phyloP scores from a whole-genome alignment of 2,329 filamentous ascomycete species.

The Achaetomium macrosporum region DNA sequence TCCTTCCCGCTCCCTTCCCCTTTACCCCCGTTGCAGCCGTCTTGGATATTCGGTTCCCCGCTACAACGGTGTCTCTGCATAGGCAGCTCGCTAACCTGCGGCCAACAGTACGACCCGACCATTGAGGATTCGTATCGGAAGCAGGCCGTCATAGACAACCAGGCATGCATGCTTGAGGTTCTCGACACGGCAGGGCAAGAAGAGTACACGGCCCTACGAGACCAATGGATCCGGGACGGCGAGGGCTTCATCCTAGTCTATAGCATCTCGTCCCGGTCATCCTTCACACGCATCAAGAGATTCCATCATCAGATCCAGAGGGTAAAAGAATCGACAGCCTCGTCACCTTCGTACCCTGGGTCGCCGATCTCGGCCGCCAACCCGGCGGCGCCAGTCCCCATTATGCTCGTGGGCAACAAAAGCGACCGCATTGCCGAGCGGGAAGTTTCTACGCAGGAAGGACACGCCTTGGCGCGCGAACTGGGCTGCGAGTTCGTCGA shows the following conservation, averaged over 20 bases:
- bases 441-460: constrained; percentile 95
- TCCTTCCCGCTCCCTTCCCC: neutral
- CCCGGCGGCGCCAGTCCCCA: constrained; percentile 68
- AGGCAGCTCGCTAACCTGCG: constrained; percentile 15
- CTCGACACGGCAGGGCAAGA: constrained; percentile 97
- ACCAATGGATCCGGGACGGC: constrained; percentile 97
- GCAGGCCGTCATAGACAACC: constrained; percentile 86
- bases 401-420: constrained; percentile 99
- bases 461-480: constrained; percentile 82
- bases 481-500: constrained; percentile 95
- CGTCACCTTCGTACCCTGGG: constrained; percentile 70
- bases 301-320: constrained; percentile 97
- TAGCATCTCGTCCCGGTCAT: constrained; percentile 94
- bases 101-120: constrained; percentile 68
- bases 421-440: constrained; percentile 93
- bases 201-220: constrained; percentile 92
- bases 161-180: constrained; percentile 96
- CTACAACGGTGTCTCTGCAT: constrained; percentile 8
- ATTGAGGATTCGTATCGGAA: constrained; percentile 87
- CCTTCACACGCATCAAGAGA: constrained; percentile 87
- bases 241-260: constrained; percentile 98
- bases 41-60: neutral
- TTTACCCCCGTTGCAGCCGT: neutral
- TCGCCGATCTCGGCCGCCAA: constrained; percentile 59
- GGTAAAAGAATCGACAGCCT: constrained; percentile 84